These are phyloP conservation scores for Tagetes erecta DNA, from an alignment of 129 eudicot genomes.

Conservation along the genomic window DNA sequence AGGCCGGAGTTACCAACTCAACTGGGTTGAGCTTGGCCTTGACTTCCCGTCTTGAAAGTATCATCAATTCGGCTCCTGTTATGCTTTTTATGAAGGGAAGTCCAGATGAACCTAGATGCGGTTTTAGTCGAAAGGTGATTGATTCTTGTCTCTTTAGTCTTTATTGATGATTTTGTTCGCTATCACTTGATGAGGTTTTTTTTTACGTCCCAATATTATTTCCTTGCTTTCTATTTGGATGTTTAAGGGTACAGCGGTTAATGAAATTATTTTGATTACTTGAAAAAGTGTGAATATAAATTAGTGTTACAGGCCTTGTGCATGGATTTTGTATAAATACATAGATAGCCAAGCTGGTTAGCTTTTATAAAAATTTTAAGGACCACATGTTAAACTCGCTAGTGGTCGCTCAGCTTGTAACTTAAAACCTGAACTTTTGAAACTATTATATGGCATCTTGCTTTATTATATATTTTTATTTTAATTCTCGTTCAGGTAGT, in stretches of 20 bases:
- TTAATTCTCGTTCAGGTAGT: conserved; percentile 43
- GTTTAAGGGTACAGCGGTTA: not conserved
- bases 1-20: conserved; percentile 57
- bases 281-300: not conserved
- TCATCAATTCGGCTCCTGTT: conserved; percentile 64
- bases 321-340: not conserved
- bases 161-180: not conserved
- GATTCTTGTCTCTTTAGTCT: not conserved
- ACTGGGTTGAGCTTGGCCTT: conserved; percentile 69
- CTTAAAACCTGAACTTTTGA: not conserved
- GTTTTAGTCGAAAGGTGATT: conserved; percentile 77
- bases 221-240: not conserved
- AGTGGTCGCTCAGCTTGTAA: not conserved
- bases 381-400: not conserved
- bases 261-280: not conserved
- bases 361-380: too few species aligned
- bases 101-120: conserved; percentile 90
- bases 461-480: not conserved
- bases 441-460: not conserved
- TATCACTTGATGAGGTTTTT: not conserved
- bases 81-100: conserved; percentile 95
- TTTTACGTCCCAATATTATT: not conserved
- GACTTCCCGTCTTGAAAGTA: conserved; percentile 56
- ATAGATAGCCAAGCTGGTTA: too few species aligned
- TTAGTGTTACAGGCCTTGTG: not conserved